Percentiles rank a stretch among this genome's conserved stretches.
phyloP scores from a whole-genome alignment of 2,329 filamentous ascomycete genomes.

The Leptodontidium sp. region DNA sequence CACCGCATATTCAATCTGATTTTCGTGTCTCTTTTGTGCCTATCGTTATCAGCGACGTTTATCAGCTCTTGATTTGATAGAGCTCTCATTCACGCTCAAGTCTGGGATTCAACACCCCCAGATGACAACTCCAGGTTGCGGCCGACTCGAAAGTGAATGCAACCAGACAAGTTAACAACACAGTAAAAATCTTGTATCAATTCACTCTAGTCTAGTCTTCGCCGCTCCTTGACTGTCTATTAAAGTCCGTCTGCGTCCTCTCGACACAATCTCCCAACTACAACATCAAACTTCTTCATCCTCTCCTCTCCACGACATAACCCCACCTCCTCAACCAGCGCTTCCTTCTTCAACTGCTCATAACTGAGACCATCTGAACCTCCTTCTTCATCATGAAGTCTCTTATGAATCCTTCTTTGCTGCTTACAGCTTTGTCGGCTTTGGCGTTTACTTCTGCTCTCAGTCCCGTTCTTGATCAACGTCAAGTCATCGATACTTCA shows the following conservation, averaged over 20 bases:
- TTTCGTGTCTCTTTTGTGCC: not conserved
- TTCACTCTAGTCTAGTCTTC: not conserved
- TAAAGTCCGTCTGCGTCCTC: not conserved
- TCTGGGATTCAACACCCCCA: not conserved
- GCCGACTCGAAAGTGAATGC: not conserved
- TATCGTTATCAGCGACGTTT: constrained; percentile 5
- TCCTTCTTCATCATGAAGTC: constrained; percentile 5
- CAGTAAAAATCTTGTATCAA: no score
- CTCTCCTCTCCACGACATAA: not conserved
- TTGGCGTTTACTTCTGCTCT: constrained; percentile 1
- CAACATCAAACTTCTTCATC: not conserved
- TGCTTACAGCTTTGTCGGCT: not conserved
- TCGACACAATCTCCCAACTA: not conserved
- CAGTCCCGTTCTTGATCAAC: not conserved
- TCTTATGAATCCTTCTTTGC: not conserved
- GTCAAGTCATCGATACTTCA: constrained; percentile 3
- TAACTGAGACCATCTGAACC: not conserved
- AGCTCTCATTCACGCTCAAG: not conserved
- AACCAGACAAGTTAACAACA: not conserved
- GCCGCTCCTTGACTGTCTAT: not conserved
- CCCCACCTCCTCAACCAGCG: not conserved
- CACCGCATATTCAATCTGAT: not conserved
- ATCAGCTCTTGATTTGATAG: not conserved
- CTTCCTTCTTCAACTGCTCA: not conserved
- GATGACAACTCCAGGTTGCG: not conserved